A percentile compares a stretch with the other conserved stretches of the same genome.
These are phyloP conservation scores for Lantana camara DNA, from an alignment of 257 asterid genomes.

Conservation along the genomic window DNA sequence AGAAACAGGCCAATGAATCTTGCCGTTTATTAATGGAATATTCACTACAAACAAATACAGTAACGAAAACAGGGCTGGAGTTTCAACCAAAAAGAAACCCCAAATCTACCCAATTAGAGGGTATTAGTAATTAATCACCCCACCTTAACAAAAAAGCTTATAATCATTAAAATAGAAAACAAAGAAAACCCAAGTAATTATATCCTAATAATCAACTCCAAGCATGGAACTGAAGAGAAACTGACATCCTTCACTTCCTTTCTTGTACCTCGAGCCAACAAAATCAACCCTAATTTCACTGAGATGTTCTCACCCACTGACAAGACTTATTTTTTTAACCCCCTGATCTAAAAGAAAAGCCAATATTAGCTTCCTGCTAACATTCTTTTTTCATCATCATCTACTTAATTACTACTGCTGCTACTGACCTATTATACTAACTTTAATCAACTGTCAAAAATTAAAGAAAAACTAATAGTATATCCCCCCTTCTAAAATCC, in stretches of 20 bases:
- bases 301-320: background rate
- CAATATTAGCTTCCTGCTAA: constrained; percentile 13
- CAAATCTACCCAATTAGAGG: constrained; percentile 36
- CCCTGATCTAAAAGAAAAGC: constrained; percentile 18
- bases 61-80: constrained; percentile 29
- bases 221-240: constrained; percentile 25
- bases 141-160: background rate
- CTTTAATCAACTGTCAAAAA: constrained; percentile 20
- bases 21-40: constrained; percentile 2
- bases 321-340: background rate
- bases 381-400: constrained; percentile 33
- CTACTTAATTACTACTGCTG: constrained; percentile 29
- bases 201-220: constrained; percentile 17
- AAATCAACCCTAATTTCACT: constrained; percentile 6
- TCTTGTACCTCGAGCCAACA: constrained; percentile 43
- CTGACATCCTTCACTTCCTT: constrained; percentile 37
- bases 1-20: constrained; percentile 14
- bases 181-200: no score
- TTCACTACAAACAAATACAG: constrained; percentile 32
- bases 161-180: constrained; percentile 9
- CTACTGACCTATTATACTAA: constrained; percentile 25
- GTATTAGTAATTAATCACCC: constrained; percentile 9
- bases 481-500: constrained; percentile 13
- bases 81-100: constrained; percentile 46
- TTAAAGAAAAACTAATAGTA: constrained; percentile 14